Conservation (phyloP, 208 protist species). For the Leishmania lainsoni region DNA sequence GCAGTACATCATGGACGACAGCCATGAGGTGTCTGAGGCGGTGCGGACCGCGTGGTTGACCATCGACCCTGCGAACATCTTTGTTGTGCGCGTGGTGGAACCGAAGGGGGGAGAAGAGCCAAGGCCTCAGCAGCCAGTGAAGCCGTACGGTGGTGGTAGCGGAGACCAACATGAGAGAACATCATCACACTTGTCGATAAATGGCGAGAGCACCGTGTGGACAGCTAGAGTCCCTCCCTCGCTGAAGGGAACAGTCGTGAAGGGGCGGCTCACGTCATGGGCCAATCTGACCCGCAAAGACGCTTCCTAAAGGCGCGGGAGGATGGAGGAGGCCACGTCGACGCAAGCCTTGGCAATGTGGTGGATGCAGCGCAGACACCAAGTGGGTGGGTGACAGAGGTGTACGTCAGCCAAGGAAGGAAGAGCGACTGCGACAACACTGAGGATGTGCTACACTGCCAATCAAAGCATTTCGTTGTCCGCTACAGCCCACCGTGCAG, state of each 20-base stretch:
- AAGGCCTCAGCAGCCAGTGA: not conserved
- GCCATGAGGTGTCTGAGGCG: slow-evolving; percentile 40
- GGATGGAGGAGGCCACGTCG: not conserved
- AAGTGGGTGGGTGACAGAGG: not conserved
- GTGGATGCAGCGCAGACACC: not conserved
- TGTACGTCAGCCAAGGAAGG: not conserved
- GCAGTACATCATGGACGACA: slow-evolving; percentile 74
- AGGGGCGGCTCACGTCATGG: not conserved
- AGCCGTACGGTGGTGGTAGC: not conserved
- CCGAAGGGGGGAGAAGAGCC: not conserved
- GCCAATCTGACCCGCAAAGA: not conserved
- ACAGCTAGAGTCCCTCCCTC: not conserved
- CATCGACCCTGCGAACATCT: slow-evolving; percentile 64
- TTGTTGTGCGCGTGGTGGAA: slow-evolving; percentile 27
- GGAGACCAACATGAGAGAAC: not conserved
- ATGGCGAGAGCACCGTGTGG: not conserved
- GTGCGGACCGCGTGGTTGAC: slow-evolving; percentile 49
- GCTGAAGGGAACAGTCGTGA: not conserved
- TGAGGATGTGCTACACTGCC: not conserved
- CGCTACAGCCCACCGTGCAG: slow-evolving; percentile 33
- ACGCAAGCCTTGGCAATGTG: not conserved
- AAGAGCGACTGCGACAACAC: not conserved
- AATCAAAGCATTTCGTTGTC: slow-evolving; percentile 26
- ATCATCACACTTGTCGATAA: not conserved
- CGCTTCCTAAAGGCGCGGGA: not conserved